phyloP scores from a whole-genome alignment of 495 filamentous ascomycete species.

The Symbiotaphrina buchneri region DNA sequence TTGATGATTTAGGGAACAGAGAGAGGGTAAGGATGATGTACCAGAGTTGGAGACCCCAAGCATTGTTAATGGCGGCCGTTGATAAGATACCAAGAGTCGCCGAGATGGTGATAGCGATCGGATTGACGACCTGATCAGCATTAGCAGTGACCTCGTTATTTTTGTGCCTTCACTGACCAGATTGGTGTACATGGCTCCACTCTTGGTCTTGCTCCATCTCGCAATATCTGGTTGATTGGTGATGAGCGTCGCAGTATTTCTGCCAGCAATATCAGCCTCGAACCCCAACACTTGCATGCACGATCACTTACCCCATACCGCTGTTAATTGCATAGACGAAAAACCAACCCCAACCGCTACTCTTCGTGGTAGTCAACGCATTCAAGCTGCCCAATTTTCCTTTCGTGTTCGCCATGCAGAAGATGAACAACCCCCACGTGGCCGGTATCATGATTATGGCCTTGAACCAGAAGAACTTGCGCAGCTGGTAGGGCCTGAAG shows the following conservation, averaged over 20 bases:
- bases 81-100: constrained; percentile 19
- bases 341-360: constrained; percentile 13
- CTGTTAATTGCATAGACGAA: constrained; percentile 18
- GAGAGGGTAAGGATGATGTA: too few relatives aligned
- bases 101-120: constrained; percentile 16
- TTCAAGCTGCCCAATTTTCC: constrained; percentile 14
- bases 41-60: constrained; percentile 14
- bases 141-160: neutral
- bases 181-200: constrained; percentile 17
- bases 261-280: constrained; percentile 1
- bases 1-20: too few relatives aligned
- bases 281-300: neutral
- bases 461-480: constrained; percentile 13
- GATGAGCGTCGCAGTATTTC: constrained; percentile 18
- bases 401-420: constrained; percentile 17
- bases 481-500: constrained; percentile 11
- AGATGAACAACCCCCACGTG: constrained; percentile 17
- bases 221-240: constrained; percentile 21
- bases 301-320: constrained; percentile 12
- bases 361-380: constrained; percentile 6
- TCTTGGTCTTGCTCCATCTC: constrained; percentile 14
- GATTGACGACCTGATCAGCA: constrained; percentile 10
- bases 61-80: constrained; percentile 17
- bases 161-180: constrained; percentile 2
- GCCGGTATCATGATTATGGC: constrained; percentile 10